A percentile compares a stretch with the other conserved stretches of the same genome.
These are phyloP conservation scores for Euphorbia celastroides DNA, from an alignment of 441 rosid genomes.

Conservation along the genomic window DNA sequence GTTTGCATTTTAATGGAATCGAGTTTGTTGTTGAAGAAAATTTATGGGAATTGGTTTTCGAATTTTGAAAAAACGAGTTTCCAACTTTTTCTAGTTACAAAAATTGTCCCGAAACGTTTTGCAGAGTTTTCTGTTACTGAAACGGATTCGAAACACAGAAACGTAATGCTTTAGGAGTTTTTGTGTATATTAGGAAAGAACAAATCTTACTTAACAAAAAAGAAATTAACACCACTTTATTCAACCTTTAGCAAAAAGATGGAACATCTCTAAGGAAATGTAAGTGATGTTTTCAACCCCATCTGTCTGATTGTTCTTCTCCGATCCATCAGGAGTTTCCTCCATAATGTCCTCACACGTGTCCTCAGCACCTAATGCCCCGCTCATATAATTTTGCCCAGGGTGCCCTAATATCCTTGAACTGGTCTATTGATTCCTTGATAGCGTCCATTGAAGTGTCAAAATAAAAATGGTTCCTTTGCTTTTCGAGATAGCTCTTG, in stretches of 20 bases:
- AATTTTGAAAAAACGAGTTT: too few relatives aligned
- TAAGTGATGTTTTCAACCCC: slow-evolving; percentile 58
- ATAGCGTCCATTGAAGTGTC: slow-evolving; percentile 82
- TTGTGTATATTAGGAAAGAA: too few relatives aligned
- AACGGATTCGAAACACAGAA: too few relatives aligned
- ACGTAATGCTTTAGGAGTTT: too few relatives aligned
- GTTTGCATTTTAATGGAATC: too few relatives aligned
- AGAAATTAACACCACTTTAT: too few relatives aligned
- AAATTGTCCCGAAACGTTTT: too few relatives aligned
- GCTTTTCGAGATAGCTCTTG: slow-evolving; percentile 53
- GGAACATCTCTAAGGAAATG: slow-evolving; percentile 76
- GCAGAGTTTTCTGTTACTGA: too few relatives aligned
- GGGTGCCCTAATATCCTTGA: slow-evolving; percentile 16
- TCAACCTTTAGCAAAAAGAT: slow-evolving; percentile 50
- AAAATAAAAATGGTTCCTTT: slow-evolving; percentile 46
- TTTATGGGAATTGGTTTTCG: too few relatives aligned
- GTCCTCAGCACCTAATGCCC: slow-evolving; percentile 85
- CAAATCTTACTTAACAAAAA: too few relatives aligned
- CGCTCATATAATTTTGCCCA: slow-evolving; percentile 80
- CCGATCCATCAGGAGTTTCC: slow-evolving; percentile 37
- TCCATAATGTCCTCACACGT: slow-evolving; percentile 86
- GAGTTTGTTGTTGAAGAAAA: too few relatives aligned
- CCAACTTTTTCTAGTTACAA: too few relatives aligned
- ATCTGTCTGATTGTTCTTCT: slow-evolving; percentile 37
- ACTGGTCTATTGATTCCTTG: slow-evolving; percentile 61